phyloP scores from a whole-genome alignment of 1,284 basidiomycete genomes.

The Entoloma clypeatum region DNA sequence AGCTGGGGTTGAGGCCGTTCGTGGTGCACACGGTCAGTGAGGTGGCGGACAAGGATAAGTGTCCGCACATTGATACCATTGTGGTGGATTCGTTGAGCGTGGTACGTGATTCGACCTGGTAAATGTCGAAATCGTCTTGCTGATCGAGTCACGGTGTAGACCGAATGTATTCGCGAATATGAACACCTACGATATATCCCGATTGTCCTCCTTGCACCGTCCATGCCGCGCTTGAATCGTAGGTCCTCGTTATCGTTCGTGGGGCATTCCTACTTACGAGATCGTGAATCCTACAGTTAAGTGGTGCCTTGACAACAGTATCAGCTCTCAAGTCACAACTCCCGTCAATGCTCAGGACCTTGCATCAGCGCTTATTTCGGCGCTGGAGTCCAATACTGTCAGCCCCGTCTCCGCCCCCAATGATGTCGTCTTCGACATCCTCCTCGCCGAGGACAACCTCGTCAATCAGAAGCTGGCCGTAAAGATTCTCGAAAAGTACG shows the following conservation, averaged over 20 bases:
- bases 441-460: constrained; percentile 97
- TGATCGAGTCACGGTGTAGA: constrained; percentile 43
- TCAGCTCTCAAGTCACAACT: constrained; percentile 88
- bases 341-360: constrained; percentile 89
- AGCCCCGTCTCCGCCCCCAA: constrained; percentile 77
- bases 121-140: constrained; percentile 8
- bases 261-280: constrained; percentile 11
- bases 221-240: constrained; percentile 72
- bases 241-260: constrained; percentile 30
- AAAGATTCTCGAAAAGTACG: constrained; percentile 96
- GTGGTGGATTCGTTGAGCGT: constrained; percentile 86
- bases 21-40: constrained; percentile 77
- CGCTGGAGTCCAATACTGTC: constrained; percentile 89
- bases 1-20: constrained; percentile 80
- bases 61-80: constrained; percentile 93
- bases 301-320: constrained; percentile 90
- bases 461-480: constrained; percentile 98
- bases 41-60: constrained; percentile 76
- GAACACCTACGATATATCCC: constrained; percentile 97
- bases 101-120: constrained; percentile 46
- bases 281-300: constrained; percentile 68
- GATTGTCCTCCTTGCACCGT: constrained; percentile 88
- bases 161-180: constrained; percentile 85
- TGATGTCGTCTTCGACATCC: constrained; percentile 87
- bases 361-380: constrained; percentile 88